A percentile compares a stretch with the other conserved stretches of the same genome.
phyloP scores from a whole-genome alignment of 2,329 filamentous ascomycete genomes.

The Xylariaceae sp. region DNA sequence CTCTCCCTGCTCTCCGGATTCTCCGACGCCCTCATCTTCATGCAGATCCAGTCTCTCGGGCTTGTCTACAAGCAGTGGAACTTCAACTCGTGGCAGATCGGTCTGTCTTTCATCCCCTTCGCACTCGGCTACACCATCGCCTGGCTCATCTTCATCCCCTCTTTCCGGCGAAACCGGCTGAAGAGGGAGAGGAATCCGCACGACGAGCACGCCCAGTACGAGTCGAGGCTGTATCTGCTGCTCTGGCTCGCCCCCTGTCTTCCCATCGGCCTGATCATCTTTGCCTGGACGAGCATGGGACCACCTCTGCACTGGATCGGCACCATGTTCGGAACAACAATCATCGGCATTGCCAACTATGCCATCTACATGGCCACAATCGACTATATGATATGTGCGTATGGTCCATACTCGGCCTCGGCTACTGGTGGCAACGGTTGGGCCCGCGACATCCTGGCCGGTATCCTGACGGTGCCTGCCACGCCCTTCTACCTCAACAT shows the following conservation, averaged over 20 bases:
- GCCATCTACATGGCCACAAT: slow-evolving; percentile 63
- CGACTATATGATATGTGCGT: slow-evolving; percentile 63
- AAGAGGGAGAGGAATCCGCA: slow-evolving; percentile 38
- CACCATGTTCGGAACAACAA: slow-evolving; percentile 53
- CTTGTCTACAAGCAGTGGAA: slow-evolving; percentile 57
- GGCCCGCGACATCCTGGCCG: slow-evolving; percentile 59
- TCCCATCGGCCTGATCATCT: slow-evolving; percentile 58
- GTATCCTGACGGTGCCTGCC: slow-evolving; percentile 58
- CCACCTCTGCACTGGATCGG: slow-evolving; percentile 57
- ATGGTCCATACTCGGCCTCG: slow-evolving; percentile 60
- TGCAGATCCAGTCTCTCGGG: slow-evolving; percentile 57
- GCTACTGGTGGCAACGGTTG: slow-evolving; percentile 64
- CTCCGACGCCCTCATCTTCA: slow-evolving; percentile 61
- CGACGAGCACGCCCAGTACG: slow-evolving; percentile 56
- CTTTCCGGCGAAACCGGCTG: slow-evolving; percentile 39
- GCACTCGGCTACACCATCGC: slow-evolving; percentile 52
- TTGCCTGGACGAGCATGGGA: slow-evolving; percentile 53
- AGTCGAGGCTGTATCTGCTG: slow-evolving; percentile 54
- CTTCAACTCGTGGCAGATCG: slow-evolving; percentile 41
- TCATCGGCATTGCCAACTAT: slow-evolving; percentile 61
- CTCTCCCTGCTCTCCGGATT: slow-evolving; percentile 59
- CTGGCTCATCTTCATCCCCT: slow-evolving; percentile 52
- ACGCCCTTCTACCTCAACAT: slow-evolving; percentile 50
- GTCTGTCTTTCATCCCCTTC: slow-evolving; percentile 41
- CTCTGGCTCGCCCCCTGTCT: slow-evolving; percentile 54